Evolutionary conservation across 805 yeast species (phyloP).

Genomic region (Candida montana): DNA sequence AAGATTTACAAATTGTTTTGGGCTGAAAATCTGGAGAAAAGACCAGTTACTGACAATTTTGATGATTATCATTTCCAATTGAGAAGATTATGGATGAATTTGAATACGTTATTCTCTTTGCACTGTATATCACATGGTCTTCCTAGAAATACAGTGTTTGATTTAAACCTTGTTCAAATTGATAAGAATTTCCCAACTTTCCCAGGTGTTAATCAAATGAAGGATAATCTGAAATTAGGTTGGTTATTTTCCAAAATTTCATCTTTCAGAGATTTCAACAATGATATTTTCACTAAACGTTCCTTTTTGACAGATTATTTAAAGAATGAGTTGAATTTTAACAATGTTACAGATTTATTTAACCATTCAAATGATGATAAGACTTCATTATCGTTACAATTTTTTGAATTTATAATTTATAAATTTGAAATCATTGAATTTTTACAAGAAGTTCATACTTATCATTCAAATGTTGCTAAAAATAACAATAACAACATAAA

Average conservation of each 20-base stretch:
- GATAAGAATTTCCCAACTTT: slow-evolving; percentile 19
- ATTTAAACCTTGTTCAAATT: slow-evolving; percentile 11
- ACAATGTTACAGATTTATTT: background rate
- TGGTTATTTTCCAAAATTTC: slow-evolving; percentile 19
- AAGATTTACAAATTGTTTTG: slow-evolving; percentile 37
- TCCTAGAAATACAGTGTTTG: slow-evolving; percentile 29
- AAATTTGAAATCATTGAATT: slow-evolving; percentile 35
- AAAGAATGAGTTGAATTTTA: slow-evolving; percentile 2
- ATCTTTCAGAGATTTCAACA: slow-evolving; percentile 7
- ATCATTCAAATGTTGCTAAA: slow-evolving; percentile 2
- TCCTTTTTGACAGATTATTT: slow-evolving; percentile 2
- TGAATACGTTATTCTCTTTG: slow-evolving; percentile 46
- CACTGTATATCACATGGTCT: slow-evolving; percentile 49
- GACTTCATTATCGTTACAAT: slow-evolving; percentile 15
- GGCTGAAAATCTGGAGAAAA: slow-evolving; percentile 8
- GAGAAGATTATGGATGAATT: slow-evolving; percentile 41
- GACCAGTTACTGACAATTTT: slow-evolving; percentile 16
- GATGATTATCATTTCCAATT: slow-evolving; percentile 24
- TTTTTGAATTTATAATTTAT: slow-evolving; percentile 27
- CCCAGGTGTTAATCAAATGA: slow-evolving; percentile 15
- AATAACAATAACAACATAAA: too few relatives aligned
- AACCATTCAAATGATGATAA: background rate
- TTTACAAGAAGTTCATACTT: slow-evolving; percentile 29
- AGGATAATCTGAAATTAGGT: slow-evolving; percentile 25
- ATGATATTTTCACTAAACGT: background rate